phyloP scores from a whole-genome alignment of 1,284 basidiomycete species.

The Tilletia walkeri region DNA sequence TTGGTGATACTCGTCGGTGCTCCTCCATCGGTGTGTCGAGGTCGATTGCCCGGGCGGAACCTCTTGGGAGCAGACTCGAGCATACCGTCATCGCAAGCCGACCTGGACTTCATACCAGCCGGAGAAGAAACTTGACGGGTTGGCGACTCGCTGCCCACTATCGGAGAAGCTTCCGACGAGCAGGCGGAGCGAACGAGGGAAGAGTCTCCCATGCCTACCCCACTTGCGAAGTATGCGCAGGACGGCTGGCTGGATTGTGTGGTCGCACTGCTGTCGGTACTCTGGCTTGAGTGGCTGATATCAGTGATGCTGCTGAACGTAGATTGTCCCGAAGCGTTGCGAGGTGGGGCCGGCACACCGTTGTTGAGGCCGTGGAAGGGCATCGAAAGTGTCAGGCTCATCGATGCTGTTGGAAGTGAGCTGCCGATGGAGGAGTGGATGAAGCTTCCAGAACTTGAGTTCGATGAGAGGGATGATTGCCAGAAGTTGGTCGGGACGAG shows the following conservation, averaged over 20 bases:
- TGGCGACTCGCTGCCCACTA: neutral
- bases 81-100: neutral
- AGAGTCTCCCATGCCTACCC: neutral
- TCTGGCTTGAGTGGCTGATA: no score
- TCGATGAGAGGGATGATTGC: neutral
- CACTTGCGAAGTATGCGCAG: neutral
- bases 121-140: neutral
- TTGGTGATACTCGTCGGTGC: neutral
- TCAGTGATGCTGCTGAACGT: neutral
- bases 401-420: neutral
- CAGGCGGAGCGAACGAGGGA: neutral
- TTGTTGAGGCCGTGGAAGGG: neutral
- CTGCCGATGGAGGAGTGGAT: no score
- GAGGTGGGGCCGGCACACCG: neutral
- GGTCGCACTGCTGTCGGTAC: no score
- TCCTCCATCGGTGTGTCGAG: constrained; percentile 9
- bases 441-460: neutral
- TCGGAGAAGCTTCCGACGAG: neutral
- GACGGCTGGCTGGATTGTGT: neutral
- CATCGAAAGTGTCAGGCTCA: neutral
- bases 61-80: neutral
- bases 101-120: neutral
- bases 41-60: constrained; percentile 2
- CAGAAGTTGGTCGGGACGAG: neutral
- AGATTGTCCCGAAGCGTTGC: constrained; percentile 1